Evolutionary conservation across 805 yeast species (phyloP).

Genomic region (Allodekkera sacchari): DNA sequence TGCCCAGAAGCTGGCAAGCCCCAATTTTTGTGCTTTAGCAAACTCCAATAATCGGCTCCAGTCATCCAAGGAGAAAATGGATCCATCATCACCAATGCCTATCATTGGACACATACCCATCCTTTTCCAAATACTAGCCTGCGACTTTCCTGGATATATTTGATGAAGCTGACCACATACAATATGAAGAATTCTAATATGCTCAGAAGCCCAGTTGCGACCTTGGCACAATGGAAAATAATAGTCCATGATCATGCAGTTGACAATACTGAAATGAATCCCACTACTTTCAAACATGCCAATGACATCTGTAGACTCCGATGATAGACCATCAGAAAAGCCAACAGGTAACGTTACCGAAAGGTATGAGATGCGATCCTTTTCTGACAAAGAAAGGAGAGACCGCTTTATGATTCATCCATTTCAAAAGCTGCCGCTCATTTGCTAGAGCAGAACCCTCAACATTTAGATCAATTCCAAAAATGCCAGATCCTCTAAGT

Average conservation of each 20-base stretch:
- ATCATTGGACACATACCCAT: slow-evolving; percentile 28
- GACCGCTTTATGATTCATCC: no score
- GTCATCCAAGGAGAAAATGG: slow-evolving; percentile 16
- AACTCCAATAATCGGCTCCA: slow-evolving; percentile 16
- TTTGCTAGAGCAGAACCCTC: slow-evolving; percentile 17
- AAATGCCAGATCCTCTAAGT: slow-evolving; percentile 10
- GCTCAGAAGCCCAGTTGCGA: slow-evolving; percentile 21
- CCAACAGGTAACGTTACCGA: slow-evolving; percentile 24
- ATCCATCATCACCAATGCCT: slow-evolving; percentile 23
- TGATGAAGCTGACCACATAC: slow-evolving; percentile 11
- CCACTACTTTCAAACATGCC: slow-evolving; percentile 5
- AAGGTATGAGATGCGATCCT: slow-evolving; percentile 7
- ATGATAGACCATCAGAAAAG: slow-evolving; percentile 16
- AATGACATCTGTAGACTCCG: slow-evolving; percentile 11
- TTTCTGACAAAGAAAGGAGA: slow-evolving; percentile 5
- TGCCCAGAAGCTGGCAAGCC: slow-evolving; percentile 24
- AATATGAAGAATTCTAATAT: slow-evolving; percentile 15
- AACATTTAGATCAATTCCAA: slow-evolving; percentile 23
- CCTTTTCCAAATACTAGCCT: slow-evolving; percentile 13
- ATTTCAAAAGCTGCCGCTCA: slow-evolving; percentile 4
- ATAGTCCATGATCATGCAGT: slow-evolving; percentile 26
- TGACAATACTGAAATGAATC: slow-evolving; percentile 11
- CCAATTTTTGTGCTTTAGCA: slow-evolving; percentile 12
- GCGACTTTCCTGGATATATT: slow-evolving; percentile 4
- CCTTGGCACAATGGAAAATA: slow-evolving; percentile 17